Evolutionary conservation across 2,329 filamentous ascomycete species (phyloP), one percentile per base, ranked within the genome.

Genomic region (Scytalidium lignicola): DNA sequence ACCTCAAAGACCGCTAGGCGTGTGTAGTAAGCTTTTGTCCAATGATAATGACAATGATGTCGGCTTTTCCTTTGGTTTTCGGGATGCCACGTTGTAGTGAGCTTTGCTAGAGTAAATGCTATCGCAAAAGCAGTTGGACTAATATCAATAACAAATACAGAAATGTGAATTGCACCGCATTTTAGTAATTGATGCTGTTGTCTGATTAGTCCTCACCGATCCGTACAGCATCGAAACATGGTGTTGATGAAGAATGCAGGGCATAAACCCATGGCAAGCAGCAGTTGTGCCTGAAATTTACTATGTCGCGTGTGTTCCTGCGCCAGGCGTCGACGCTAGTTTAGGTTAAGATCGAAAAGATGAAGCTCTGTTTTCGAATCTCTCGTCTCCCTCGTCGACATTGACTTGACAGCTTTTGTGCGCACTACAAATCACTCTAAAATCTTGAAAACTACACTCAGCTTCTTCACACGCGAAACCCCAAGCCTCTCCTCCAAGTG

Each of bases 1-100:
- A 10, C 23, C 23, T 26, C 23, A 26, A 26, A 40, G 29, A 39
- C 26, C 26, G 44, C 37, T 32, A 21, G 44, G 44, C 23, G 22
- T 23, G 29, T 32, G 19, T 32, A 39, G 29, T 39, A 39, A 46
- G 29, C 44, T 28, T 39, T 23, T 23, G 44, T 39, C 44, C 44
- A 46, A 46, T 46, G 44, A 42, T 46, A 23, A 32, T 2, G 20
- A 23, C 26, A 15, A 21, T 40, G 29, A 18, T 41, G 44, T n/a
- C n/a, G n/a, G n/a, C n/a, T n/a, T n/a, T 26, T 26, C 23, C 23
- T 26, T 26, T 26, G 23, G 23, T 26, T 26, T 26, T 10, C 23
- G 10, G 6, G 23, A 26, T 26, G 23, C 23, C 23, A 26, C 23
- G 23, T 26, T 26, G 23, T 26, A 26, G 23, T 26, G 23, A 10